Conservation (phyloP, 495 filamentous ascomycete genomes). For the Hypoxylon subgilvum region DNA sequence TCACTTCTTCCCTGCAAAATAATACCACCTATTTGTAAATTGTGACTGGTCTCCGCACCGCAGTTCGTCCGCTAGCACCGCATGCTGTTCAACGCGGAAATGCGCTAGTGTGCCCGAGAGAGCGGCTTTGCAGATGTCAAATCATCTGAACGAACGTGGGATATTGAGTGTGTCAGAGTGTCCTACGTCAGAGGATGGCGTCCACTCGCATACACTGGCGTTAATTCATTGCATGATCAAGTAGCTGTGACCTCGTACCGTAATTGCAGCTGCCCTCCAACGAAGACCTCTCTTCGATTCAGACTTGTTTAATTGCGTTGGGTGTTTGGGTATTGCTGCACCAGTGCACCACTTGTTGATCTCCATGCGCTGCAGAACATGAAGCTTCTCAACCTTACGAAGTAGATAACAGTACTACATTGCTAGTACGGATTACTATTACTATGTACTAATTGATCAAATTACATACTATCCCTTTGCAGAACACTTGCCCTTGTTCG, state of each 20-base stretch:
- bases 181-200: conserved; percentile 10
- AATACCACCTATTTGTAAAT: conserved; percentile 31
- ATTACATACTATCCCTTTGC: conserved; percentile 29
- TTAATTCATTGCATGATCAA: conserved; percentile 17
- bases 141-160: conserved; percentile 15
- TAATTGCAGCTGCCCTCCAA: conserved; percentile 12
- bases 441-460: no score
- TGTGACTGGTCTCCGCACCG: conserved; percentile 19
- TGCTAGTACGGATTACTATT: no score
- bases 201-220: neutral
- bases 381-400: no score
- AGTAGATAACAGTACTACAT: no score
- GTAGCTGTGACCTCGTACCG: conserved; percentile 1
- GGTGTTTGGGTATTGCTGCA: no score
- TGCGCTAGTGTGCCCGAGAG: conserved; percentile 8
- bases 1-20: conserved; percentile 24
- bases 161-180: conserved; percentile 4
- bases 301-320: conserved; percentile 3
- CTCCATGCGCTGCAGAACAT: conserved; percentile 13
- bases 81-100: conserved; percentile 3
- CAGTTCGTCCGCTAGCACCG: conserved; percentile 15
- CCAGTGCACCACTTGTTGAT: conserved; percentile 8
- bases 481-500: conserved; percentile 19
- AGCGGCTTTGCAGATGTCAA: conserved; percentile 23
- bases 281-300: conserved; percentile 5